Evolutionary conservation across 805 yeast genomes (phyloP).

Genomic region (Komagataella pastoris): DNA sequence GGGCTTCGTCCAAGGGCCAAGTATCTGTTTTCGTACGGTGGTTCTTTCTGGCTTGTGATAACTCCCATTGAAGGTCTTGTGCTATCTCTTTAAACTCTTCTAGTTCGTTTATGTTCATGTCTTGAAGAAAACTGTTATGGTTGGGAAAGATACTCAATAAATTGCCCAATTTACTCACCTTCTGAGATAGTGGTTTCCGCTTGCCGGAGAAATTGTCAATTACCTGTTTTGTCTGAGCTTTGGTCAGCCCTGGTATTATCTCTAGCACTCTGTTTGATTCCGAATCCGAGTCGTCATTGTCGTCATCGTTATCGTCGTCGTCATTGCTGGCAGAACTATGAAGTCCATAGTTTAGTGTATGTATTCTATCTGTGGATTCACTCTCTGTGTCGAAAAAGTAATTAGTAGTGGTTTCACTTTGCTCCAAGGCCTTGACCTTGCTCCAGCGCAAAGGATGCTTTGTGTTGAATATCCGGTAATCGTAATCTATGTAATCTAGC

Average conservation of each 20-base stretch:
- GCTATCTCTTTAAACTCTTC: slow-evolving; percentile 18
- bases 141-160: neutral
- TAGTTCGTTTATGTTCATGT: slow-evolving; percentile 15
- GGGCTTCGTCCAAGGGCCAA: neutral
- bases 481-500: slow-evolving; percentile 17
- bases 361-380: slow-evolving; percentile 6
- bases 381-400: slow-evolving; percentile 15
- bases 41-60: slow-evolving; percentile 3
- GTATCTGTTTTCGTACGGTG: neutral
- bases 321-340: slow-evolving; percentile 2
- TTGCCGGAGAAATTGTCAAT: neutral
- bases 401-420: slow-evolving; percentile 19
- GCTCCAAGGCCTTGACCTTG: slow-evolving; percentile 22
- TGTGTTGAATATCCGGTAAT: slow-evolving; percentile 20
- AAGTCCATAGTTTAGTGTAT: slow-evolving; percentile 4
- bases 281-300: slow-evolving; percentile 1
- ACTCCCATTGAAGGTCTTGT: slow-evolving; percentile 17
- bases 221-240: neutral
- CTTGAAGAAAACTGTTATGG: slow-evolving; percentile 2
- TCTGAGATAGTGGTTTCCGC: neutral
- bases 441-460: slow-evolving; percentile 18
- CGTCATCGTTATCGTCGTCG: slow-evolving; percentile 6
- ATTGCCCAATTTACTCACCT: neutral
- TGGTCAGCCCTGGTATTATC: neutral
- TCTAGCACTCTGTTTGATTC: neutral